phyloP scores from a whole-genome alignment of 2,329 filamentous ascomycete genomes.

The Exophiala oligosperma region DNA sequence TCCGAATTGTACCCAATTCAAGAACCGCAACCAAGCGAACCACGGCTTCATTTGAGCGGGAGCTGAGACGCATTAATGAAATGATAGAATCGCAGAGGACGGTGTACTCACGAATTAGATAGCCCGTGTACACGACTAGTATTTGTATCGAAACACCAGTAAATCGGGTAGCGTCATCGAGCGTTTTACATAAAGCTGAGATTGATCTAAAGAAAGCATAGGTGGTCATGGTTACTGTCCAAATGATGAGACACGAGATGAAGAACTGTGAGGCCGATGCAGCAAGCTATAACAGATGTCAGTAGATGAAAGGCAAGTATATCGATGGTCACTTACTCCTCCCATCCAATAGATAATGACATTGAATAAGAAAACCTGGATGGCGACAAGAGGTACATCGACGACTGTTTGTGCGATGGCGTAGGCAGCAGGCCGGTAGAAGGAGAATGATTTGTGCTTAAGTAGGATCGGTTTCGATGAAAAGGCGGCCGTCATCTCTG shows the following conservation, averaged over 20 bases:
- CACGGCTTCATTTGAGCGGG: constrained; percentile 63
- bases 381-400: constrained; percentile 58
- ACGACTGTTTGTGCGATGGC: constrained; percentile 59
- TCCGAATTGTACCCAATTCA: constrained; percentile 67
- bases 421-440: constrained; percentile 64
- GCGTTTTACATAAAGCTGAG: constrained; percentile 49
- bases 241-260: constrained; percentile 58
- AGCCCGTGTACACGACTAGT: constrained; percentile 63
- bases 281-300: constrained; percentile 37
- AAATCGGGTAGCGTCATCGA: constrained; percentile 53
- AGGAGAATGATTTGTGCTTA: constrained; percentile 70
- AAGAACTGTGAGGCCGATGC: constrained; percentile 63
- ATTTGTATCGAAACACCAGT: constrained; percentile 51
- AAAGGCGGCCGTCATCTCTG: constrained; percentile 63
- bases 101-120: constrained; percentile 50
- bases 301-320: background rate
- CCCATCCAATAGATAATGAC: constrained; percentile 65
- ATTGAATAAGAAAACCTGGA: constrained; percentile 61
- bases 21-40: constrained; percentile 65
- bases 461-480: constrained; percentile 63
- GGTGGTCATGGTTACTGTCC: constrained; percentile 54
- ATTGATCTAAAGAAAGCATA: constrained; percentile 56
- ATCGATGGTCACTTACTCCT: constrained; percentile 31
- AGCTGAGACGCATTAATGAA: constrained; percentile 22
- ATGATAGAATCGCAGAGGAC: background rate